Evolutionary conservation across 1,284 basidiomycete species (phyloP), one percentile per base, ranked within the genome.

Genomic region (Trichosporon inkin): DNA sequence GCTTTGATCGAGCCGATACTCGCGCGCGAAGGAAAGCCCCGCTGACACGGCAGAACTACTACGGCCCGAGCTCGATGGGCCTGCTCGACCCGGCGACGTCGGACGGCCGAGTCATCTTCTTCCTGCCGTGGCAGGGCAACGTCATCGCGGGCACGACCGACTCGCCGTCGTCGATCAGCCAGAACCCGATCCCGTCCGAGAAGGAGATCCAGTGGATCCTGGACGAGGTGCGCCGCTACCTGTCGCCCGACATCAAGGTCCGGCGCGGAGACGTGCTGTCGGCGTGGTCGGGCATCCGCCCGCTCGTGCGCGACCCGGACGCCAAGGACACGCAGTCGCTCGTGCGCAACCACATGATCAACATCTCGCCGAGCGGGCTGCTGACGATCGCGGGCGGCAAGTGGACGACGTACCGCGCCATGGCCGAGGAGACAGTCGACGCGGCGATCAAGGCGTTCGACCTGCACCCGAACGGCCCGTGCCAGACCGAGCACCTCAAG

Each of bases 141-240:
- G 94, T 93, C 53, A 95, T 99, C 65, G 95, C 95, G 3, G 95
- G 94, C 24, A 98, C 95, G 6, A 99, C 95, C 19, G 95, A 99
- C 77, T 84, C 89, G 0, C 88, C 91, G 0, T 86, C 89, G 0
- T 78, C 79, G 3, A 89, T 97, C 59, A 84, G 85, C 57, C 83
- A 86, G 53, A 87, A 95, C 70, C 94, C 95, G 4, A 81, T 84
- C 10, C 92, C 94, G 2, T 82, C 84, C 47, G 95, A 98, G 79
- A 90, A 96, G 70, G 95, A 99, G 73, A 94, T 99, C 65, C 86
- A 90, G 59, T 98, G 93, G 93, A 89, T 98, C 57, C 82, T 99
- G 36, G 91, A 95, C 71, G 95, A 98, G 77, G 78, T 79, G 40
- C 63, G 91, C 59, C 84, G 86, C 64, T 99, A 98, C 78, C 85